phyloP scores from a whole-genome alignment of 495 filamentous ascomycete genomes.

The Penicillium daleae region DNA sequence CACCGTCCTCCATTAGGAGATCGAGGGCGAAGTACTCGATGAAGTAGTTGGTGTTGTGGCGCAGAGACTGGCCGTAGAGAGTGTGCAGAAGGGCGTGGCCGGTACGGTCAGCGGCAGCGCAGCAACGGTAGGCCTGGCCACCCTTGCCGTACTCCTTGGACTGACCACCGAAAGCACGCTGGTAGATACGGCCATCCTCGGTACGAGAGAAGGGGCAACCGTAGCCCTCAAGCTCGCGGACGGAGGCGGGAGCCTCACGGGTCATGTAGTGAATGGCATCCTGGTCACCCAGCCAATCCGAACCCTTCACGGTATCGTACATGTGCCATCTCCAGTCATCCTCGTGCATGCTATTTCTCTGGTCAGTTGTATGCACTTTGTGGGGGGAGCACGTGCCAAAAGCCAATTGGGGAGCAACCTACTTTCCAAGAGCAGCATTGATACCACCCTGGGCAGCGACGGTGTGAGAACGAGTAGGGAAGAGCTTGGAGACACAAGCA shows the following conservation, averaged over 20 bases:
- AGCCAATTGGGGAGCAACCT: conserved; percentile 25
- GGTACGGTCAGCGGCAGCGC: conserved; percentile 92
- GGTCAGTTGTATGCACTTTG: conserved; percentile 20
- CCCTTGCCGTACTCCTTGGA: conserved; percentile 94
- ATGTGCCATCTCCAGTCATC: conserved; percentile 99
- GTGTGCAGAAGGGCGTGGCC: conserved; percentile 97
- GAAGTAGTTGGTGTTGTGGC: conserved; percentile 99
- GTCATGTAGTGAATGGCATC: conserved; percentile 99
- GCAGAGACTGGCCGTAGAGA: conserved; percentile 94
- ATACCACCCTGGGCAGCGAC: conserved; percentile 84
- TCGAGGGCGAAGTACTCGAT: conserved; percentile 98
- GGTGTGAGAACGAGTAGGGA: conserved; percentile 93
- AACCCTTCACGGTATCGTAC: conserved; percentile 99
- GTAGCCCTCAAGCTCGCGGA: conserved; percentile 96
- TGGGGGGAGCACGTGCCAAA: neutral
- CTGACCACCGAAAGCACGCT: conserved; percentile 96
- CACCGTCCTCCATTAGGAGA: conserved; percentile 93
- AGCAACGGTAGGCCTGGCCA: conserved; percentile 95
- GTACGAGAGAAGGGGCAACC: conserved; percentile 97
- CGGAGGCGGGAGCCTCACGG: conserved; percentile 85
- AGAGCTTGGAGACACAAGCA: conserved; percentile 97
- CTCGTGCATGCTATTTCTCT: conserved; percentile 65
- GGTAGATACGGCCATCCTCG: conserved; percentile 96
- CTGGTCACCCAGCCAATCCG: conserved; percentile 98
- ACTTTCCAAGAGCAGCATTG: conserved; percentile 94